Percentiles rank a stretch among this genome's conserved stretches.
phyloP scores from a whole-genome alignment of 2,329 filamentous ascomycete species.

The Lasiodiplodia hormozganensis region DNA sequence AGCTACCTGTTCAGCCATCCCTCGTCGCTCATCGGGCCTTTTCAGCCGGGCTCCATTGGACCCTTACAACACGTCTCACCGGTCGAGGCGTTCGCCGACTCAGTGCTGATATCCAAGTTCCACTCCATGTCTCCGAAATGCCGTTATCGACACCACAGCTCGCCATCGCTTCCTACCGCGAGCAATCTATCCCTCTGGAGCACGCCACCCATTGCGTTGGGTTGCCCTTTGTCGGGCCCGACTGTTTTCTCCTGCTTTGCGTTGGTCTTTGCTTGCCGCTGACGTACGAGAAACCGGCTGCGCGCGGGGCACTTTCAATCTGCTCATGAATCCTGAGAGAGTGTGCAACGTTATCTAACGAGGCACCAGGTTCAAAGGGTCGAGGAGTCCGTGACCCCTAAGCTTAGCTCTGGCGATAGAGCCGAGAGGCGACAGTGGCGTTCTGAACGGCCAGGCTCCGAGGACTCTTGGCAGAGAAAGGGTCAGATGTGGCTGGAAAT shows the following conservation, averaged over 20 bases:
- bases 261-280: not conserved
- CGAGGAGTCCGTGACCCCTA: not conserved
- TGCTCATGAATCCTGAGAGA: not conserved
- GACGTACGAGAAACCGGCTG: not conserved
- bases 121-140: too few relatives aligned
- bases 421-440: not conserved
- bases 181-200: too few relatives aligned
- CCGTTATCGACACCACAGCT: too few relatives aligned
- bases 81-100: too few relatives aligned
- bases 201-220: not conserved
- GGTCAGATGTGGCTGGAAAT: not conserved
- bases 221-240: not conserved
- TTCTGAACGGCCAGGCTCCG: not conserved
- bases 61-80: too few relatives aligned
- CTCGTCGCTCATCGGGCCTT: not conserved
- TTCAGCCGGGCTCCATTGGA: not conserved
- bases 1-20: not conserved
- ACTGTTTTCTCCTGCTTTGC: not conserved
- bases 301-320: not conserved
- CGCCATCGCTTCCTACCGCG: too few relatives aligned
- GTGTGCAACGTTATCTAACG: not conserved
- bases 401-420: not conserved
- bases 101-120: too few relatives aligned
- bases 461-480: not conserved
- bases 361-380: not conserved